Percentiles rank a stretch among this genome's conserved stretches.
Evolutionary conservation across 2,329 filamentous ascomycete genomes (phyloP).

Genomic region (Venturia aucupariae): DNA sequence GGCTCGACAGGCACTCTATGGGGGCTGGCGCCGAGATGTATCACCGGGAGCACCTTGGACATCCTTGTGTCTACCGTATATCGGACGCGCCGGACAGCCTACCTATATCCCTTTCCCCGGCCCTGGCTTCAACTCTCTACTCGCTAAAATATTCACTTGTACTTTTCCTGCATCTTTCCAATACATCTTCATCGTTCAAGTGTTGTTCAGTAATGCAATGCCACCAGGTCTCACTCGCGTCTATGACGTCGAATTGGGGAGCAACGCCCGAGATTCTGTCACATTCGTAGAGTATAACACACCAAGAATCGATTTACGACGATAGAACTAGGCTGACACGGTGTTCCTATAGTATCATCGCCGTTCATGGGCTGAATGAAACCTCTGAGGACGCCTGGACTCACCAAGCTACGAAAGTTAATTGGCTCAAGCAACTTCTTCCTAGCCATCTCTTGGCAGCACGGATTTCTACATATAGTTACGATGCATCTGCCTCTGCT

Average conservation of each 20-base stretch:
- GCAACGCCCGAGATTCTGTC: background rate
- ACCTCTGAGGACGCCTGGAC: slow-evolving; percentile 22
- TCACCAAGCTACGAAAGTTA: slow-evolving; percentile 19
- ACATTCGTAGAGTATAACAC: background rate
- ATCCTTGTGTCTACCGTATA: background rate
- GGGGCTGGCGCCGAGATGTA: too few species aligned
- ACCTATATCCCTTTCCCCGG: too few species aligned
- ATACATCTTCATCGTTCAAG: background rate
- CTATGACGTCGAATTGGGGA: slow-evolving; percentile 1
- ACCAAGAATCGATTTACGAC: background rate
- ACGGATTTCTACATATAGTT: slow-evolving; percentile 22
- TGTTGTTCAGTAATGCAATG: background rate
- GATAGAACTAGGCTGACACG: background rate
- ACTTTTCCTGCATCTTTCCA: background rate
- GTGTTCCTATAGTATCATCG: slow-evolving; percentile 22
- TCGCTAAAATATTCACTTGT: too few species aligned
- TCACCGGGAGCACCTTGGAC: background rate
- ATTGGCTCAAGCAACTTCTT: slow-evolving; percentile 25
- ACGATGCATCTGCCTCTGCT: slow-evolving; percentile 17
- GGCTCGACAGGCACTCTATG: background rate
- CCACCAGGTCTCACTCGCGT: slow-evolving; percentile 3
- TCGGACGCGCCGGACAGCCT: background rate
- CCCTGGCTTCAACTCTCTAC: too few species aligned
- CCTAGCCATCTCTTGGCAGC: slow-evolving; percentile 18
- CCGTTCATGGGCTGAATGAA: slow-evolving; percentile 26